Percentiles rank a stretch among this genome's conserved stretches.
phyloP scores from a whole-genome alignment of 768 basidiomycete species.

The Lactarius pseudohatsudake region DNA sequence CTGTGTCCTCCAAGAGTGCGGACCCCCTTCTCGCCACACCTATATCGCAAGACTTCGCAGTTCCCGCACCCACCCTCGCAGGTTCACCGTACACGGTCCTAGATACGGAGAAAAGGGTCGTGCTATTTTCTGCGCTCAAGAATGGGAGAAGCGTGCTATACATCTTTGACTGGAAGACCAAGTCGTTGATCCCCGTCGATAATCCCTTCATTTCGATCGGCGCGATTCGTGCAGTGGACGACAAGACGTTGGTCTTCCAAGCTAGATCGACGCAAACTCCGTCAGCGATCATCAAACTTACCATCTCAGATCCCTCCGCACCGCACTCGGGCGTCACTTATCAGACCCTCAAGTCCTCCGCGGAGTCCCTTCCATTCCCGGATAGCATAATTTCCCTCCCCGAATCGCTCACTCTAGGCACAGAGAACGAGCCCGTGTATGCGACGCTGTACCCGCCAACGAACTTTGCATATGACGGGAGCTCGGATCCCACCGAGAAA shows the following conservation, averaged over 20 bases:
- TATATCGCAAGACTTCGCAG: conserved; percentile 11
- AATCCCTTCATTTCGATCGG: conserved; percentile 12
- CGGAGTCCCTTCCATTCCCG: conserved; percentile 17
- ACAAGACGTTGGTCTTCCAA: background rate
- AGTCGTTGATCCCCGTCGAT: conserved; percentile 10
- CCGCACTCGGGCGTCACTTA: background rate
- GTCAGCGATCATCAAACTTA: conserved; percentile 5
- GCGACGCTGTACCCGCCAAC: conserved; percentile 18
- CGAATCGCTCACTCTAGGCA: conserved; percentile 4
- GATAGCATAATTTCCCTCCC: conserved; percentile 19
- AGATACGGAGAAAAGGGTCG: background rate
- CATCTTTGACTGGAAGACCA: background rate
- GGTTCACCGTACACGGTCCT: conserved; percentile 15
- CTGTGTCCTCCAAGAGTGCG: background rate
- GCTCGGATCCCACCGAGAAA: conserved; percentile 8
- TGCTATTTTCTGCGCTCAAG: conserved; percentile 11
- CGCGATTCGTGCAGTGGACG: background rate
- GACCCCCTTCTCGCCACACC: conserved; percentile 5
- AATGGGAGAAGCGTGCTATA: conserved; percentile 9
- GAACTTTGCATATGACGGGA: conserved; percentile 15
- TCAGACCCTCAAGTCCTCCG: conserved; percentile 11
- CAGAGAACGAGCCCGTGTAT: background rate
- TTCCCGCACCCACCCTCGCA: conserved; percentile 9
- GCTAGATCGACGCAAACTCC: background rate
- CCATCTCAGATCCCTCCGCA: background rate